A percentile compares a stretch with the other conserved stretches of the same genome.
phyloP scores from a whole-genome alignment of 768 basidiomycete genomes.

The Macrocybe gigantea region DNA sequence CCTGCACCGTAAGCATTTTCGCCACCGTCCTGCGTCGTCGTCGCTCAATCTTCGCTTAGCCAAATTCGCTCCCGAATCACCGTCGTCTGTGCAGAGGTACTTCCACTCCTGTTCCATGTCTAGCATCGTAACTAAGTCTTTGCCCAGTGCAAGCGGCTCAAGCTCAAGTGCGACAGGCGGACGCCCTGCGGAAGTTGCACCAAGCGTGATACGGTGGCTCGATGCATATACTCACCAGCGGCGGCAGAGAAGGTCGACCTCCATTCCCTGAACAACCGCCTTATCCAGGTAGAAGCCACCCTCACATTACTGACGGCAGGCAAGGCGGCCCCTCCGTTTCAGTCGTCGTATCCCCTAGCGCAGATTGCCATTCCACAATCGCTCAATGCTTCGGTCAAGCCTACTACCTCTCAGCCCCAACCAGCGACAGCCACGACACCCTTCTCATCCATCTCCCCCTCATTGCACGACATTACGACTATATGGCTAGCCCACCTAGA shows the following conservation, averaged over 20 bases:
- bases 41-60: slow-evolving; percentile 22
- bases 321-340: slow-evolving; percentile 27
- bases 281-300: slow-evolving; percentile 62
- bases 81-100: slow-evolving; percentile 78
- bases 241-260: slow-evolving; percentile 86
- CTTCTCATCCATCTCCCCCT: slow-evolving; percentile 45
- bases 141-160: slow-evolving; percentile 77
- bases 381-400: neutral
- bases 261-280: slow-evolving; percentile 77
- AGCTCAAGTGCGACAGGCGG: slow-evolving; percentile 79
- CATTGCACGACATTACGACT: slow-evolving; percentile 49
- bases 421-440: slow-evolving; percentile 28
- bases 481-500: slow-evolving; percentile 60
- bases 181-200: slow-evolving; percentile 74
- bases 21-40: neutral
- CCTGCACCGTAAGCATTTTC: slow-evolving; percentile 14
- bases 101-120: neutral
- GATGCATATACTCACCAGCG: slow-evolving; percentile 75
- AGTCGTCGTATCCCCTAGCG: slow-evolving; percentile 28
- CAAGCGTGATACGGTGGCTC: slow-evolving; percentile 68
- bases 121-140: slow-evolving; percentile 5
- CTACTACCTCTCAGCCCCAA: slow-evolving; percentile 16
- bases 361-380: slow-evolving; percentile 5
- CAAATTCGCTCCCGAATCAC: slow-evolving; percentile 74
- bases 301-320: slow-evolving; percentile 45